phyloP scores from a whole-genome alignment of 495 filamentous ascomycete genomes.

The Hamigera avellanea region DNA sequence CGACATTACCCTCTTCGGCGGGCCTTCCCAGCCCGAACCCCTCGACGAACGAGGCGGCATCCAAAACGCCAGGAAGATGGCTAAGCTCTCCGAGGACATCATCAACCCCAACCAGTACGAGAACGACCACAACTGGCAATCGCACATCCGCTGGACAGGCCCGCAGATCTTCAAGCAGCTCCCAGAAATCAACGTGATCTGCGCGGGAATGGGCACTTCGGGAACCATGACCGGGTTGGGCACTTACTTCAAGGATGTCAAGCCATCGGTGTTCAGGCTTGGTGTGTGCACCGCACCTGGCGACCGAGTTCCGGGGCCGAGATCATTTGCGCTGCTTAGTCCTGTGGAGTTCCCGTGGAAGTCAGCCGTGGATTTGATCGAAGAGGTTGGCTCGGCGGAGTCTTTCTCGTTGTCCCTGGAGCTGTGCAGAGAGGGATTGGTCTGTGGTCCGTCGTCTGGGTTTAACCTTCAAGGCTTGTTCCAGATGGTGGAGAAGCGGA shows the following conservation, averaged over 20 bases:
- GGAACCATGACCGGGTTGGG: conserved; percentile 44
- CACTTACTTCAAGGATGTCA: conserved; percentile 39
- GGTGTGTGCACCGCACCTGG: conserved; percentile 45
- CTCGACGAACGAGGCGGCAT: conserved; percentile 43
- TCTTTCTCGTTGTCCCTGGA: too few relatives aligned
- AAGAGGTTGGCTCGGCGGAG: too few relatives aligned
- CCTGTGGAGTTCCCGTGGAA: too few relatives aligned
- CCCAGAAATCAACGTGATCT: conserved; percentile 46
- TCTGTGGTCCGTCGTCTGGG: too few relatives aligned
- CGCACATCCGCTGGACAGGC: conserved; percentile 50
- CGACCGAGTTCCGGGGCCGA: conserved; percentile 45
- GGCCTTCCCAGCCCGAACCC: conserved; percentile 46
- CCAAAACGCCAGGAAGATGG: conserved; percentile 28
- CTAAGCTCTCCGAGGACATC: conserved; percentile 24
- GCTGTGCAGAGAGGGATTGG: too few relatives aligned
- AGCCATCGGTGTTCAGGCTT: conserved; percentile 37
- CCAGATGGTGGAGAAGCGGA: too few relatives aligned
- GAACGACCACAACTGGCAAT: conserved; percentile 46
- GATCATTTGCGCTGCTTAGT: conserved; percentile 42
- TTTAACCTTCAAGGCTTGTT: too few relatives aligned
- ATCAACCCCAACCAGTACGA: conserved; percentile 49
- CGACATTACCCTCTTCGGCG: conserved; percentile 43
- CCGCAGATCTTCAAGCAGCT: conserved; percentile 46
- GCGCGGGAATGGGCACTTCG: conserved; percentile 44
- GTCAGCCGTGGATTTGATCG: too few relatives aligned